phyloP scores from a whole-genome alignment of 257 asterid genomes.

The Handroanthus guayacan region DNA sequence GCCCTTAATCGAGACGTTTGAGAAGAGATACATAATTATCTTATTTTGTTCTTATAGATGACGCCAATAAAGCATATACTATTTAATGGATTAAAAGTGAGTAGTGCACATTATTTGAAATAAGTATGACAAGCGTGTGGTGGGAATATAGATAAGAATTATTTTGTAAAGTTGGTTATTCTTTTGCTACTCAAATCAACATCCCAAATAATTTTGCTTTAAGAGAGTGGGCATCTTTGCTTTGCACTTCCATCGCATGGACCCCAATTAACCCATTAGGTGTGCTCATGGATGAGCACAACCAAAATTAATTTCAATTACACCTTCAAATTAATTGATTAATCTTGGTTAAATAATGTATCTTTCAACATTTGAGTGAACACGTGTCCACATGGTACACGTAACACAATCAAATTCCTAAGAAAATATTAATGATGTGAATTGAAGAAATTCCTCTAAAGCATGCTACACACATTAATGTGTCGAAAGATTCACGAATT shows the following conservation, averaged over 20 bases:
- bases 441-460: background rate
- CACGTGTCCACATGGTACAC: background rate
- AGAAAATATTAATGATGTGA: background rate
- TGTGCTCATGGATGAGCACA: background rate
- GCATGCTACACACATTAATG: background rate
- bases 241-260: constrained; percentile 38
- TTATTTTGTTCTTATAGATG: no score
- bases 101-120: constrained; percentile 1
- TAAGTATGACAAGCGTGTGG: constrained; percentile 31
- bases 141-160: constrained; percentile 34
- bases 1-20: no score
- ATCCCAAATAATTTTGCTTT: constrained; percentile 38
- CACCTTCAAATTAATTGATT: constrained; percentile 18
- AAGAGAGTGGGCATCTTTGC: constrained; percentile 45
- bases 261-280: constrained; percentile 33
- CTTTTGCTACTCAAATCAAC: constrained; percentile 34
- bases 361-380: background rate
- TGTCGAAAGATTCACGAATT: background rate
- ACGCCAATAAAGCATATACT: background rate
- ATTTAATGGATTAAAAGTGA: background rate
- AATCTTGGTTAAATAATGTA: background rate
- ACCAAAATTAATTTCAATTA: background rate
- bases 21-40: no score
- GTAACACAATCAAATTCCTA: no score
- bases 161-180: constrained; percentile 33